phyloP scores from a whole-genome alignment of 2,329 filamentous ascomycete genomes.

The Aspergillus floridensis region DNA sequence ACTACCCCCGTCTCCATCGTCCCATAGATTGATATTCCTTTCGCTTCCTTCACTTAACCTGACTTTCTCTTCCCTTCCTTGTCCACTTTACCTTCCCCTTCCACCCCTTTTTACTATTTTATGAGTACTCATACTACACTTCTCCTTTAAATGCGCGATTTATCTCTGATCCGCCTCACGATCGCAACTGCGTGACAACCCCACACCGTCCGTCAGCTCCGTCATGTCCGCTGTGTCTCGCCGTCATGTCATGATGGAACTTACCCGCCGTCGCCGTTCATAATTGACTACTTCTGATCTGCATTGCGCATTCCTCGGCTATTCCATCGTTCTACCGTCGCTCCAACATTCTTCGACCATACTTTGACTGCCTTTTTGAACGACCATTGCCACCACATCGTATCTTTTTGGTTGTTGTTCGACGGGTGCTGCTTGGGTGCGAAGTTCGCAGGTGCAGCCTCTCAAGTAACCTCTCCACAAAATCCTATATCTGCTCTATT shows the following conservation, averaged over 20 bases:
- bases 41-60: neutral
- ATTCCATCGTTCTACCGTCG: neutral
- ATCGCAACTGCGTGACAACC: neutral
- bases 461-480: neutral
- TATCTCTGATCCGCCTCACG: neutral
- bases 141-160: neutral
- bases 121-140: neutral
- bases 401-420: neutral
- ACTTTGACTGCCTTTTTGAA: neutral
- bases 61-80: neutral
- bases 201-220: neutral
- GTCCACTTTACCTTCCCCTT: neutral
- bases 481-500: neutral
- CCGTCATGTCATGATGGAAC: conserved; percentile 19
- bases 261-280: conserved; percentile 9
- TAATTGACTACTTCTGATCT: conserved; percentile 9
- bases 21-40: neutral
- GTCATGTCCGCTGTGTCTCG: conserved; percentile 19
- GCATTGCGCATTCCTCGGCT: conserved; percentile 1
- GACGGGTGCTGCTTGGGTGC: neutral
- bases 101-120: neutral
- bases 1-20: neutral
- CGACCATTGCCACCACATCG: neutral
- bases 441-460: neutral
- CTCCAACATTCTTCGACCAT: neutral